Evolutionary conservation across 2,329 filamentous ascomycete genomes (phyloP), one percentile per base, ranked within the genome.

Genomic region (Aspergillus quadrilineatus): DNA sequence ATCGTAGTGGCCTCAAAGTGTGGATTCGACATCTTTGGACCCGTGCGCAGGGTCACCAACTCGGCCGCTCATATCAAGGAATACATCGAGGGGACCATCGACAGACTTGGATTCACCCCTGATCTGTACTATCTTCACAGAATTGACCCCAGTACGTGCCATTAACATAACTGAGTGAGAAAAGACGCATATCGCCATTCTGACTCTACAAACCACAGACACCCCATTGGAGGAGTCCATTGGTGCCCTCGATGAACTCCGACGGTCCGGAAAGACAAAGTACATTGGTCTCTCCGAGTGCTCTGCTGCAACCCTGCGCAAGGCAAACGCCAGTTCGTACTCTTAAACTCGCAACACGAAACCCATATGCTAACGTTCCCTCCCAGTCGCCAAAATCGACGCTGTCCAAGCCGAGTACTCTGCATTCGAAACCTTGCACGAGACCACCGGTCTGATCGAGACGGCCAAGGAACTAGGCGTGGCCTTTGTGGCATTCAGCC

Each of bases 31-130:
- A 66, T 67, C 3, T 75, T 78, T 42, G 72, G 67, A 2, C 26
- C 26, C 10, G 63, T 64, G 1, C 63, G 67, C 4, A n/a, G 34
- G 3, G 69, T 80, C 30, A 79, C 77, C 47, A 81, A 80, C 60
- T 77, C 74, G 3, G 67, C 78, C 1, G 55, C 71, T 0, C 79
- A 81, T 46, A 81, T 81, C 60, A 75, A 77, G 60, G 54, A 69
- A 39, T 81, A 80, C 57, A 79, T 81, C 28, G 77, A 80, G 3
- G 79, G 77, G 9, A 80, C 78, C 0, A 80, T 80, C 43, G 74
- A 80, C 53, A 65, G 79, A 58, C 71, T 81, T 0, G 79, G 79
- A 0, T 80, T 79, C 44, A 49, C 77, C 0, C 79, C 79, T 6
- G 77, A 79, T 48, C 66, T 79, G 4, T 79, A 79, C 55, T 77